Conservation (phyloP, 148 eudicot species). For the Pharnaceum exiguum region DNA sequence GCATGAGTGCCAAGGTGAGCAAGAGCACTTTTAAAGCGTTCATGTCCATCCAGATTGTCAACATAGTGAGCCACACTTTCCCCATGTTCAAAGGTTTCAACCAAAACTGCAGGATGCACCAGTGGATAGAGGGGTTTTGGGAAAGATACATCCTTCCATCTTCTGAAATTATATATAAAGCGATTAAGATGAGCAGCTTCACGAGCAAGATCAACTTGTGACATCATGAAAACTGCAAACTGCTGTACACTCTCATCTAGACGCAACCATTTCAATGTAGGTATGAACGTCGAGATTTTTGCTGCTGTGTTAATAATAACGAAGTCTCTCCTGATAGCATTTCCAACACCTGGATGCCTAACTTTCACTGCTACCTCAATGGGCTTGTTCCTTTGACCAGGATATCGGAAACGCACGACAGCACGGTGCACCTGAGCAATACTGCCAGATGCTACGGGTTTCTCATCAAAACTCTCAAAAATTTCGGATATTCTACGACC, state of each 20-base stretch:
- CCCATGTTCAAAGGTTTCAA: constrained; percentile 88
- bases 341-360: constrained; percentile 93
- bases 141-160: constrained; percentile 86
- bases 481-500: constrained; percentile 79
- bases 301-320: constrained; percentile 72
- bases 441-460: constrained; percentile 92
- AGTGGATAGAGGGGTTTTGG: constrained; percentile 95
- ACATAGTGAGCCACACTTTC: constrained; percentile 82
- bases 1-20: constrained; percentile 96
- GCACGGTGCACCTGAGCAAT: constrained; percentile 96
- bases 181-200: constrained; percentile 95
- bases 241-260: constrained; percentile 93
- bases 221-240: constrained; percentile 94
- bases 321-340: constrained; percentile 81
- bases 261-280: constrained; percentile 77
- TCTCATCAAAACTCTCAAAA: constrained; percentile 82
- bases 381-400: constrained; percentile 57
- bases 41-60: constrained; percentile 67
- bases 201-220: constrained; percentile 90
- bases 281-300: constrained; percentile 58
- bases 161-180: constrained; percentile 80
- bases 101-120: constrained; percentile 93
- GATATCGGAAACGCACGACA: constrained; percentile 52
- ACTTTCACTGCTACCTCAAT: constrained; percentile 87
- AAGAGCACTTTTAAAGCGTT: constrained; percentile 59